Conservation (phyloP, 306 rosid genomes). For the Acacia confusa region DNA sequence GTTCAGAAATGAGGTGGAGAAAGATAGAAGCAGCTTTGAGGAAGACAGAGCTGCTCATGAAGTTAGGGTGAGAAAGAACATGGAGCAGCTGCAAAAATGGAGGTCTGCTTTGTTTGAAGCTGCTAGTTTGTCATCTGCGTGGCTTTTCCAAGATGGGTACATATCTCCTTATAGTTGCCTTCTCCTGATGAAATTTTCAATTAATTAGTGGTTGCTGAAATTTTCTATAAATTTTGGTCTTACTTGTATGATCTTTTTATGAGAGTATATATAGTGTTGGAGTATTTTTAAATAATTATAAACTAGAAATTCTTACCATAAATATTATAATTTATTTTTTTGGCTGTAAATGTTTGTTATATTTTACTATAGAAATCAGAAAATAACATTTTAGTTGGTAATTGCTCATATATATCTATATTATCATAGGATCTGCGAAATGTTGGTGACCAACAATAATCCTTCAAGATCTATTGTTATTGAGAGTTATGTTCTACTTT, state of each 20-base stretch:
- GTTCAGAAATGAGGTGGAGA: too few species aligned
- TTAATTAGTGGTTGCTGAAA: too few species aligned
- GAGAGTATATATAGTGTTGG: neutral
- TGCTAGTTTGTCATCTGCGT: neutral
- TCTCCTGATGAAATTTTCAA: too few species aligned
- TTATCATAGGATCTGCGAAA: neutral
- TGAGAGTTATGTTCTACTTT: too few species aligned
- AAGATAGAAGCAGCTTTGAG: neutral
- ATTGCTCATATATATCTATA: neutral
- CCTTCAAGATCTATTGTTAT: neutral
- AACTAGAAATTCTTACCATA: neutral
- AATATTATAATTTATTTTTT: neutral
- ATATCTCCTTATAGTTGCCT: too few species aligned
- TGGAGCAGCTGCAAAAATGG: too few species aligned
- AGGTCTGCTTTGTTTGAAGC: neutral
- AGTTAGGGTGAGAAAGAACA: neutral
- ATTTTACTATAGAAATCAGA: too few species aligned
- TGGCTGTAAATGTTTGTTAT: neutral
- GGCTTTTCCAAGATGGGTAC: neutral
- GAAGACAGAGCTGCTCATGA: conserved; percentile 10
- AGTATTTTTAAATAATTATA: neutral
- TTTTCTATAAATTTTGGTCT: neutral
- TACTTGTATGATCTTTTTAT: neutral
- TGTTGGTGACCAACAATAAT: neutral
- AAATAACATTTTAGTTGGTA: neutral